Base-by-base conservation (phyloP, 2,329 filamentous ascomycete species). In the Emergomyces pasteurianus region DNA sequence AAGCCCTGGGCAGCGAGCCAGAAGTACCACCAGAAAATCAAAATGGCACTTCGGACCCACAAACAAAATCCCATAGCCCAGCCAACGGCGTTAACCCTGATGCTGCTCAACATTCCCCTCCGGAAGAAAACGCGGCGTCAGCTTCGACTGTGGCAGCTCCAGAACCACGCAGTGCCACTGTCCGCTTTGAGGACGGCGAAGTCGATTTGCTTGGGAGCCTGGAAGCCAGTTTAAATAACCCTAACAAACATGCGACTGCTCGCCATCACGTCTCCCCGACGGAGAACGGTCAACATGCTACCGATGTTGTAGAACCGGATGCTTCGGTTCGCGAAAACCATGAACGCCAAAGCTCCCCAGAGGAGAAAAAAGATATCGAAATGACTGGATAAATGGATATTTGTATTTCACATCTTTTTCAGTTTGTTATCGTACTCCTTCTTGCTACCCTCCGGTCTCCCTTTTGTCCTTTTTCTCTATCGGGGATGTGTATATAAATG, bases 131-230 rank as follows among this genome's bases (percentile, higher is more conserved):
- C 40, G 8, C 55, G 52, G 14, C 36, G 31, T 31, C 59, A 18
- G 16, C 47, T 28, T 26, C 54, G 14, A 38, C 49, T 31, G 49
- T 18, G 36, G 31, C 21, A 38, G 26, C 21, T 14, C 28, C 54
- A 52, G 34, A 60, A 54, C 21, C 26, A 43, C 9, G 56, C 21
- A 42, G 54, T 49, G 58, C 23, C 16, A 47, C 23, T 38, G 50
- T 58, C 55, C 67, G 21, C 53, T 64, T 65, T 40, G 52, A 73
- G 21, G 74, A 74, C 43, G 71, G 69, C 8, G 76, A 78, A 59
- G 67, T 75, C 36, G 78, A 81, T 68, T 65, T 81, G 38, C 67
- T 80, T 34, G 78, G 76, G 42, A 80, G 75, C 60, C 65, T 81
- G 28, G 79, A 81, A 64, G 73, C 73, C 28, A 78, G 78, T 60